phyloP scores from a whole-genome alignment of 331 rosid species.

The Spiraea crenata region DNA sequence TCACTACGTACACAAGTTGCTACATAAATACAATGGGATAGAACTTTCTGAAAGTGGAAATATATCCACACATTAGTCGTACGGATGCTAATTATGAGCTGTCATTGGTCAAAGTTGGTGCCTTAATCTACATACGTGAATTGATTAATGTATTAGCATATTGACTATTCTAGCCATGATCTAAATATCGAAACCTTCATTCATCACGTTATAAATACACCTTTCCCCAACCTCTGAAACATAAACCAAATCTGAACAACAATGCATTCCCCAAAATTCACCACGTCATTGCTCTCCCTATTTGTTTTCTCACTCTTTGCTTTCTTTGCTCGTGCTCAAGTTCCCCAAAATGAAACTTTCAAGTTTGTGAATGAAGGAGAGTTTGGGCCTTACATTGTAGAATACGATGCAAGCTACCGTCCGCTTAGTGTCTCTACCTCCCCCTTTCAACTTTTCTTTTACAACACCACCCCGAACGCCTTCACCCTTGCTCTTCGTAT shows the following conservation, averaged over 20 bases:
- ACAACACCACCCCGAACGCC: conserved; percentile 47
- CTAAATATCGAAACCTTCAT: no score
- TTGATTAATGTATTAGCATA: no score
- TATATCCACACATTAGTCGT: no score
- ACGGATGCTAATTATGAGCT: no score
- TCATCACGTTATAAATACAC: no score
- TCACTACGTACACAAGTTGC: no score
- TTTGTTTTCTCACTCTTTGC: conserved; percentile 18
- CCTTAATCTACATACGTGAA: no score
- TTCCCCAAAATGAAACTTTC: conserved; percentile 47
- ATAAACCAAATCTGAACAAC: neutral
- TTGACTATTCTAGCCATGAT: no score
- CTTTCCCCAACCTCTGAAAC: neutral
- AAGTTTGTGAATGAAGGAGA: conserved; percentile 37
- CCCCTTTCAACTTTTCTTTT: conserved; percentile 45
- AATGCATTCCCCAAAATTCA: conserved; percentile 19
- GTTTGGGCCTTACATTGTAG: conserved; percentile 36
- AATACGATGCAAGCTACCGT: conserved; percentile 42
- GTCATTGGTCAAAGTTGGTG: no score
- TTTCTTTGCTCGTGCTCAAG: conserved; percentile 29
- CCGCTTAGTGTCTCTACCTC: conserved; percentile 26
- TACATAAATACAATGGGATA: no score
- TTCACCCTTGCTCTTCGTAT: conserved; percentile 33
- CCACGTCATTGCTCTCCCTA: conserved; percentile 22
- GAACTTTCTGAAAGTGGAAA: no score